Base-by-base conservation (phyloP, 2,329 filamentous ascomycete species). In the Sarocladium kiliense region DNA sequence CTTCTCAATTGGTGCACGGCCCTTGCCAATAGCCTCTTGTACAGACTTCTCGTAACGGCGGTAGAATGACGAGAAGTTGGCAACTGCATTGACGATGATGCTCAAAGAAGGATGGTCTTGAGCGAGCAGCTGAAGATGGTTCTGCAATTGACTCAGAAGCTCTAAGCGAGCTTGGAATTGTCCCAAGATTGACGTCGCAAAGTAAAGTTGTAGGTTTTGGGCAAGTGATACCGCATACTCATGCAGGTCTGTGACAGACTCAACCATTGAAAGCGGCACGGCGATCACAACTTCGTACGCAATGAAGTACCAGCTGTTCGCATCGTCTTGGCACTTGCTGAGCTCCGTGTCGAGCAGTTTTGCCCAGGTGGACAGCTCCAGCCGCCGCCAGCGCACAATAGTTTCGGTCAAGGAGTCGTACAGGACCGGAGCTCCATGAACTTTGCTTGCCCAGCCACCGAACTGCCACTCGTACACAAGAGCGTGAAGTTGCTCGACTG, bases 281-380 rank as follows among this genome's bases (percentile, higher is more conserved):
- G 85, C 87, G 61, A 99, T 81, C 41, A 96, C 83, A 3, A 87
- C 90, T 69, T 97, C 91, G 64, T 97, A 99, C 1, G 93, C 91
- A 57, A 97, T 81, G 63, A 97, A 99, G 87, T 92, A 99, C 94
- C 94, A 99, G 16, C 88, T 87, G 63, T 85, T 86, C 2, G 93
- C 91, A 64, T 91, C 87, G 50, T 89, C 81, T 21, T 86, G 77
- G 62, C 86, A 91, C 63, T 88, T 91, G 54, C 82, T 78, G 36
- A 85, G 79, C 69, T 99, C 94, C 68, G 89, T 84, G 61, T 96
- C 90, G 58, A 99, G 87, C 2, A 99, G 72, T 41, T 87, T 88
- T 34, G 89, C 86, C 94, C 94, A 99, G 0, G 93, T 97, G 0
- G 89, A 88, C 25, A 99, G 77, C 66, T 99, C 94, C 30, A 99